Percentiles rank a stretch among this genome's conserved stretches.
Conservation (phyloP, 306 rosid genomes). For the Ormosia emarginata region DNA sequence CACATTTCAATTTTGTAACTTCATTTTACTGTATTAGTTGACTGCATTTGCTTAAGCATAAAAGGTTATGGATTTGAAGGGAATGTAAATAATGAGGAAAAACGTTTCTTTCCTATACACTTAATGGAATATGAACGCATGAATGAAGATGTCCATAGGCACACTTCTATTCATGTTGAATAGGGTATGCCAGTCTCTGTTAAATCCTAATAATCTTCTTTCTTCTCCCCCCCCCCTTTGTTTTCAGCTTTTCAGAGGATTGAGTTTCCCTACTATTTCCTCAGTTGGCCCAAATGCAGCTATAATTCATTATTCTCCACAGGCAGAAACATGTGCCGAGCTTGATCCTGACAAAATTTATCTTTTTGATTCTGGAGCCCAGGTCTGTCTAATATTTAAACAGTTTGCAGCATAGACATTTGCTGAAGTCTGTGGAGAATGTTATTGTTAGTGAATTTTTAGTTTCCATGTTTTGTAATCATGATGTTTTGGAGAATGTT, state of each 20-base stretch:
- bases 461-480: not conserved
- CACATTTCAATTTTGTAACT: not conserved
- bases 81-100: not conserved
- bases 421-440: constrained; percentile 2
- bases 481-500: too few relatives aligned
- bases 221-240: not conserved
- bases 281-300: constrained; percentile 99
- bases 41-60: not conserved
- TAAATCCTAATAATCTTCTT: not conserved
- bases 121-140: not conserved
- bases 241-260: constrained; percentile 87
- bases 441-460: not conserved
- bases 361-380: constrained; percentile 99
- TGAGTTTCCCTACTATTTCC: constrained; percentile 95
- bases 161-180: not conserved
- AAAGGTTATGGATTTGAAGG: not conserved
- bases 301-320: constrained; percentile 79
- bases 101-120: not conserved
- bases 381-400: constrained; percentile 48
- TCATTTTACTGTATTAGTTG: not conserved
- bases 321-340: constrained; percentile 81
- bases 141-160: not conserved
- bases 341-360: constrained; percentile 85
- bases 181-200: constrained; percentile 16
- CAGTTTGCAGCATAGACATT: not conserved